Conservation (phyloP, 257 asterid species). For the Nicotiana otophora region DNA sequence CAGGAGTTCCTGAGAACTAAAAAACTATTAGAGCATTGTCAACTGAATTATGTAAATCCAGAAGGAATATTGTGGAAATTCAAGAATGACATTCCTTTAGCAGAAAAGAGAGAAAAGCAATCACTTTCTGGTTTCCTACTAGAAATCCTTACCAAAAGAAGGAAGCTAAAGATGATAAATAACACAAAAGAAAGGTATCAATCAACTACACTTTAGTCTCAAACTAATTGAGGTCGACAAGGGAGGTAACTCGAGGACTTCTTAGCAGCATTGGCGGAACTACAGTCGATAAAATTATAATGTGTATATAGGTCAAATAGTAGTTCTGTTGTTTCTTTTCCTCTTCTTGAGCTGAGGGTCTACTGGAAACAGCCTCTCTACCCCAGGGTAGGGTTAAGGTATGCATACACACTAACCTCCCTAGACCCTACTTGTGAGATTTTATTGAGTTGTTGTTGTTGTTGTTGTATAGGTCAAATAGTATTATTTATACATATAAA, state of each 20-base stretch:
- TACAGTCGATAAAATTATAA: no score
- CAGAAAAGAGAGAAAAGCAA: neutral
- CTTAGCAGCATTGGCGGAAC: neutral
- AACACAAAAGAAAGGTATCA: neutral
- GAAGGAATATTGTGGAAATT: neutral
- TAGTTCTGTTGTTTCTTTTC: no score
- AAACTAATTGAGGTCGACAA: neutral
- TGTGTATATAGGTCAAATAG: no score
- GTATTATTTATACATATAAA: no score
- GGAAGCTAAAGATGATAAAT: neutral
- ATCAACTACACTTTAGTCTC: neutral
- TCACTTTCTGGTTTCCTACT: neutral
- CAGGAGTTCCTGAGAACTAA: slow-evolving; percentile 52
- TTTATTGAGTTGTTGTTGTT: no score
- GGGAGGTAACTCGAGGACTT: neutral
- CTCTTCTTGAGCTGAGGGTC: no score
- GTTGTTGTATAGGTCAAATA: no score
- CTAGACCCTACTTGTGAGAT: no score
- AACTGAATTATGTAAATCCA: neutral
- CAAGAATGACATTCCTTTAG: neutral
- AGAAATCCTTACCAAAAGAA: neutral
- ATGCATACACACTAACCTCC: no score
- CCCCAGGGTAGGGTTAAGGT: no score
- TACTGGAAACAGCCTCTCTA: no score
- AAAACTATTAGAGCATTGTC: slow-evolving; percentile 21